Conservation (phyloP, 176 grass and related monocot genomes). For the Bolboschoenus planiculmis region DNA sequence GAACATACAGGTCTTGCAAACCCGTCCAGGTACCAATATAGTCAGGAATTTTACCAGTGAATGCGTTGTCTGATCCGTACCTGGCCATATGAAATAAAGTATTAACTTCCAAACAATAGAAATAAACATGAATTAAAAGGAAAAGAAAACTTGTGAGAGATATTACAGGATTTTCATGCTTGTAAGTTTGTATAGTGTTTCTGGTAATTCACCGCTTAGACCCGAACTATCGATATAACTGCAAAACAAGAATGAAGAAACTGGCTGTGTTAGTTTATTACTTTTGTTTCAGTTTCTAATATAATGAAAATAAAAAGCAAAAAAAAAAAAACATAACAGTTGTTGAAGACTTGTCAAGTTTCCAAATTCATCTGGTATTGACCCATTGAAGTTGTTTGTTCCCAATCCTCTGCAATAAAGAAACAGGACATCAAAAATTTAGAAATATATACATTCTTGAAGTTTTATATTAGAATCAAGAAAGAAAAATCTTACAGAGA, state of each 20-base stretch:
- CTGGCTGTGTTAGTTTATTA: background rate
- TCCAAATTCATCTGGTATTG: constrained; percentile 60
- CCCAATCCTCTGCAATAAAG: constrained; percentile 39
- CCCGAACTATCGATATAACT: constrained; percentile 58
- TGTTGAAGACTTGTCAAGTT: constrained; percentile 42
- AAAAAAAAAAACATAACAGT: constrained; percentile 34
- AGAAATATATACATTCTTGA: background rate
- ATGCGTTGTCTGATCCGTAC: constrained; percentile 57
- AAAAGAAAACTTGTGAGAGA: background rate
- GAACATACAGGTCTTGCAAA: constrained; percentile 40
- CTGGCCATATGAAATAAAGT: constrained; percentile 21
- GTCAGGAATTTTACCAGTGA: constrained; percentile 64
- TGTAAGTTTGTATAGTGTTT: constrained; percentile 47
- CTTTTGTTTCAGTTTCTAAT: background rate
- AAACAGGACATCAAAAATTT: background rate
- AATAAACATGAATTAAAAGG: background rate
- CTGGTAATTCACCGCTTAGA: constrained; percentile 46
- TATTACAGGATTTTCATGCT: constrained; percentile 35
- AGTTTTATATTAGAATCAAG: background rate
- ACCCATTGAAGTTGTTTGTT: constrained; percentile 59
- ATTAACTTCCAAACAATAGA: constrained; percentile 11
- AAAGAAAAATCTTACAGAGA: constrained; percentile 36
- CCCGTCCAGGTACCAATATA: constrained; percentile 55
- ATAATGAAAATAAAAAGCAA: background rate
- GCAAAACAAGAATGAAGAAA: constrained; percentile 7